A percentile compares a stretch with the other conserved stretches of the same genome.
Conservation (phyloP, 441 rosid genomes). For the Brassica balearica region DNA sequence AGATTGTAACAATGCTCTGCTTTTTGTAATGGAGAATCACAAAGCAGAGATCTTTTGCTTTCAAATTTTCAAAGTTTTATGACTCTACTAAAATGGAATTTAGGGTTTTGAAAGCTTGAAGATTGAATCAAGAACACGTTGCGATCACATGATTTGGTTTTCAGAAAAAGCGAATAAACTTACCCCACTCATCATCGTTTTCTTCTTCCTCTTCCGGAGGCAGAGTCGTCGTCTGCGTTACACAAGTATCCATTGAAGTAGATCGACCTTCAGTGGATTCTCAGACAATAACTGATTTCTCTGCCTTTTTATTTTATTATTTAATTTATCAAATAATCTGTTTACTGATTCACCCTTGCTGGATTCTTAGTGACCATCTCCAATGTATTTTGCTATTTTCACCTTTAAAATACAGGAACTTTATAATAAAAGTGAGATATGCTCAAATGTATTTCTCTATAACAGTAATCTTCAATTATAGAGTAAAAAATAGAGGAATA, state of each 20-base stretch:
- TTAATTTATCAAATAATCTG: not conserved
- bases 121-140: too few species aligned
- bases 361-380: too few species aligned
- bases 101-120: too few species aligned
- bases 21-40: not conserved
- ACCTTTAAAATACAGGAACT: too few species aligned
- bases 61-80: too few species aligned
- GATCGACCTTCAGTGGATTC: constrained; percentile 73
- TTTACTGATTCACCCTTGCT: too few species aligned
- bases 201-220: constrained; percentile 64
- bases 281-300: constrained; percentile 14
- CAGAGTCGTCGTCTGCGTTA: constrained; percentile 49
- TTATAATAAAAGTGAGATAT: too few species aligned
- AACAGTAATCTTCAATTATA: too few species aligned
- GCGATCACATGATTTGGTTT: not conserved
- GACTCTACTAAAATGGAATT: too few species aligned
- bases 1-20: constrained; percentile 6
- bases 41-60: not conserved
- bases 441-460: too few species aligned
- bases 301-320: not conserved
- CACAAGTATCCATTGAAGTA: constrained; percentile 69
- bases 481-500: too few species aligned
- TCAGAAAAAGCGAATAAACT: not conserved
- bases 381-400: too few species aligned
- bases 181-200: constrained; percentile 80